A percentile compares a stretch with the other conserved stretches of the same genome.
These are phyloP conservation scores for Fusarium setosum DNA, from an alignment of 2,329 filamentous ascomycete genomes.

Conservation along the genomic window DNA sequence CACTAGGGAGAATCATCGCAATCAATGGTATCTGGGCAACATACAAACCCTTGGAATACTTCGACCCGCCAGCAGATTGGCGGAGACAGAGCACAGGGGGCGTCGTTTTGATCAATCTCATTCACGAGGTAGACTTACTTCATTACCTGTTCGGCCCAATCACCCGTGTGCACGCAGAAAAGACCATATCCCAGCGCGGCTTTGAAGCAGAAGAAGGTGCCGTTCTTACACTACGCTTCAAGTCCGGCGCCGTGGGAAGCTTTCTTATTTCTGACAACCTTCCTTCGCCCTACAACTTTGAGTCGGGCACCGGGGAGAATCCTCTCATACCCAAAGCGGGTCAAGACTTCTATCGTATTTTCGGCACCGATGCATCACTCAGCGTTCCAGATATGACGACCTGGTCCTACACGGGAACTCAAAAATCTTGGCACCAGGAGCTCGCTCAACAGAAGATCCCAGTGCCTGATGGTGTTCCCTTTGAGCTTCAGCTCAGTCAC, in stretches of 20 bases:
- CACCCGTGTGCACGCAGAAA: constrained; percentile 61
- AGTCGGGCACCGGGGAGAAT: constrained; percentile 69
- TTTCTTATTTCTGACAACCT: constrained; percentile 66
- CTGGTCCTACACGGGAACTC: constrained; percentile 55
- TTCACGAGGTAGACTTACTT: constrained; percentile 70
- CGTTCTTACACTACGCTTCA: constrained; percentile 64
- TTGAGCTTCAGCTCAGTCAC: constrained; percentile 63
- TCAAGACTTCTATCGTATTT: constrained; percentile 64
- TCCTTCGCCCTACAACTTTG: constrained; percentile 65
- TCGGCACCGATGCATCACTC: constrained; percentile 61
- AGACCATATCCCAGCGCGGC: constrained; percentile 54
- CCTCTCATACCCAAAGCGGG: constrained; percentile 58
- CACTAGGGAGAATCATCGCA: constrained; percentile 61
- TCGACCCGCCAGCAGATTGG: constrained; percentile 60
- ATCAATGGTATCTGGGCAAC: constrained; percentile 66
- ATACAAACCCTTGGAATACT: constrained; percentile 64
- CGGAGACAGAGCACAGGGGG: constrained; percentile 56
- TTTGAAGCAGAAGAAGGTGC: constrained; percentile 67
- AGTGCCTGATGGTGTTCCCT: constrained; percentile 50
- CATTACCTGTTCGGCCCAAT: constrained; percentile 68
- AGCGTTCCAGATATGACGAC: constrained; percentile 65
- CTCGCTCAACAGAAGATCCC: constrained; percentile 46
- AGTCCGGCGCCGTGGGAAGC: constrained; percentile 65
- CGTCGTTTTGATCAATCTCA: constrained; percentile 66
- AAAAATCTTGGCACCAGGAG: constrained; percentile 56